Evolutionary conservation across 2,329 filamentous ascomycete genomes (phyloP).

Genomic region (Colletotrichum caudatum): DNA sequence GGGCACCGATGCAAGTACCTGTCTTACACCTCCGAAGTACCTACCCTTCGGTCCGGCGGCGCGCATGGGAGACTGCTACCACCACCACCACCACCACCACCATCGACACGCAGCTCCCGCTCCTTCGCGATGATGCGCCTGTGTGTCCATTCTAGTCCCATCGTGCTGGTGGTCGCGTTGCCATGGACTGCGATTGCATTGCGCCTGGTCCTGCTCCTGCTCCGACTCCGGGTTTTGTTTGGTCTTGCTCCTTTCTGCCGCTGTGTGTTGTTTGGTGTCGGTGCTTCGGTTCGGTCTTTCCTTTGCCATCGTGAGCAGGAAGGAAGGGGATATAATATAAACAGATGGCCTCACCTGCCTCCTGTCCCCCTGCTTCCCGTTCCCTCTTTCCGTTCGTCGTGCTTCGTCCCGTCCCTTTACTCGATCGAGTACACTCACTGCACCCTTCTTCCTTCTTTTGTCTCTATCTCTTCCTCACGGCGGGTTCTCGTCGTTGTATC

Average conservation of each 20-base stretch:
- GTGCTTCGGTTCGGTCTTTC: neutral
- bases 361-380: neutral
- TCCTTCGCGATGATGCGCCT: neutral
- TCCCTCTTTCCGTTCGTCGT: conserved; percentile 5
- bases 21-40: conserved; percentile 7
- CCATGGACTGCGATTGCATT: neutral
- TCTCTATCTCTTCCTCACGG: conserved; percentile 13
- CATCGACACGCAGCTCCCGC: neutral
- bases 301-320: conserved; percentile 11
- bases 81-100: neutral
- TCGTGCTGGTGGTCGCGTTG: neutral
- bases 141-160: neutral
- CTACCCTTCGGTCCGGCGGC: conserved; percentile 16
- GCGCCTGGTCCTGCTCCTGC: too few relatives aligned
- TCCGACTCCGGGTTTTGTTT: too few relatives aligned
- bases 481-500: conserved; percentile 14
- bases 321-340: conserved; percentile 6
- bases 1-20: conserved; percentile 26
- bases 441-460: conserved; percentile 26
- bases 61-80: neutral
- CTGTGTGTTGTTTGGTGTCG: too few relatives aligned
- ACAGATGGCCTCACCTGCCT: conserved; percentile 19
- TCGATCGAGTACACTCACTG: neutral
- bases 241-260: neutral
- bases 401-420: neutral